Base-by-base conservation (phyloP, 176 grass and related monocot genomes). In the Tillandsia fasciculata region DNA sequence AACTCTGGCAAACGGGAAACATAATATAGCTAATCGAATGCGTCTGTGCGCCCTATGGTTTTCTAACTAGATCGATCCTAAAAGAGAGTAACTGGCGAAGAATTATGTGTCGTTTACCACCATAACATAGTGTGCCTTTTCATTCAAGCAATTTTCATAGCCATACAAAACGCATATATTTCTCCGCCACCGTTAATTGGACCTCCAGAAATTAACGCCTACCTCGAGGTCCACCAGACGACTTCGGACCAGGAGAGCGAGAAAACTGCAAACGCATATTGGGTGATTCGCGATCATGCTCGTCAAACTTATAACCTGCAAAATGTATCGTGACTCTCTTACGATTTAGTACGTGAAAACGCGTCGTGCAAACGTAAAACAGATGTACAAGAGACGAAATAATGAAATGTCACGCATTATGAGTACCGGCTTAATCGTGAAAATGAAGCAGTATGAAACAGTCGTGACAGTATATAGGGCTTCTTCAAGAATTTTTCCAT, bases 271-370 rank as follows among this genome's bases (percentile, higher is more conserved):
- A 83, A 61, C 95, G 72, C 85, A 99, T 94, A 79, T 87, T 81
- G 87, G 95, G 83, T 85, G 95, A 99, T 3, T 99, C 90, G 49
- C 90, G 87, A 70, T 99, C 95, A 69, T 88, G 87, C 74, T 94
- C 90, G 66, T 99, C 95, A 70, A 99, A 89, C 80, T 87, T 90
- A 90, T 99, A 99, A 94, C 95, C 95, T 99, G 90, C 87, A 99
- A 99, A 99, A 93, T 68, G 90, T 94, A 90, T 84, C 85, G 90
- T 69, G 63, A 72, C 76, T 58, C 51, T 79, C 33, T 82, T 49
- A 79, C 69, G 66, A 70, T 67, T 72, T 50, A 42, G 8, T 23
- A 64, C 15, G 9, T 57, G 57, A 63, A 56, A 12, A 63, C 2
- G 20, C 18, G 72, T 64, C 5, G 0, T 64, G 50, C 23, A 64